Evolutionary conservation across 2,329 filamentous ascomycete species (phyloP).

Genomic region (Phaeomoniella chlamydospora): DNA sequence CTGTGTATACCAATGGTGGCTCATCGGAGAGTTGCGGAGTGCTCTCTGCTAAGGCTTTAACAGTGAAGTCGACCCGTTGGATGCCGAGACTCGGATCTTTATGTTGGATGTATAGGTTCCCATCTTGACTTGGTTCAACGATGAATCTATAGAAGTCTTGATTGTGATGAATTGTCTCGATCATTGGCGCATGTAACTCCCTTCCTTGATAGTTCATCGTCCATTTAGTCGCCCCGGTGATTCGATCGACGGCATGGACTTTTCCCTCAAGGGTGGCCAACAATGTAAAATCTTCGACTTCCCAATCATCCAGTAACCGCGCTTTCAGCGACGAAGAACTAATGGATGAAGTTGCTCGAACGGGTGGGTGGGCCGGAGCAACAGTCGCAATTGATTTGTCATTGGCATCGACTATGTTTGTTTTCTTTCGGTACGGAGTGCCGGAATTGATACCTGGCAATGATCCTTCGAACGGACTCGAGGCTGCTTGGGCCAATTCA

Average conservation of each 20-base stretch:
- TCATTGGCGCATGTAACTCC: conserved; percentile 53
- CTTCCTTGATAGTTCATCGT: conserved; percentile 58
- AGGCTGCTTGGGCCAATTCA: background rate
- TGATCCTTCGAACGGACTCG: background rate
- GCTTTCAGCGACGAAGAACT: conserved; percentile 74
- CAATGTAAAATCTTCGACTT: conserved; percentile 99
- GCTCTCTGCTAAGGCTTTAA: conserved; percentile 74
- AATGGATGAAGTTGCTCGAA: background rate
- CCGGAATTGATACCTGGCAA: background rate
- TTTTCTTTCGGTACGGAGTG: conserved; percentile 3
- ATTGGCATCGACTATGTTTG: conserved; percentile 30
- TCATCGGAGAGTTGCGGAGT: conserved; percentile 58
- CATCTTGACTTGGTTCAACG: conserved; percentile 79
- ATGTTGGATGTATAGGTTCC: conserved; percentile 73
- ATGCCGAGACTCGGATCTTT: conserved; percentile 40
- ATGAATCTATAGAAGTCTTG: conserved; percentile 90
- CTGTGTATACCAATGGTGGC: conserved; percentile 73
- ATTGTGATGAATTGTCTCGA: conserved; percentile 71
- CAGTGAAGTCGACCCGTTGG: conserved; percentile 32
- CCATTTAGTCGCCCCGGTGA: conserved; percentile 75
- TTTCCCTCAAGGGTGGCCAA: conserved; percentile 99
- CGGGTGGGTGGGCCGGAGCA: conserved; percentile 60
- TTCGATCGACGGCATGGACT: conserved; percentile 79
- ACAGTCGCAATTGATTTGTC: conserved; percentile 95
- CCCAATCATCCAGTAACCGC: conserved; percentile 98